A percentile compares a stretch with the other conserved stretches of the same genome.
Evolutionary conservation across 2,329 filamentous ascomycete genomes (phyloP).

Genomic region (Aspergillus proliferans): DNA sequence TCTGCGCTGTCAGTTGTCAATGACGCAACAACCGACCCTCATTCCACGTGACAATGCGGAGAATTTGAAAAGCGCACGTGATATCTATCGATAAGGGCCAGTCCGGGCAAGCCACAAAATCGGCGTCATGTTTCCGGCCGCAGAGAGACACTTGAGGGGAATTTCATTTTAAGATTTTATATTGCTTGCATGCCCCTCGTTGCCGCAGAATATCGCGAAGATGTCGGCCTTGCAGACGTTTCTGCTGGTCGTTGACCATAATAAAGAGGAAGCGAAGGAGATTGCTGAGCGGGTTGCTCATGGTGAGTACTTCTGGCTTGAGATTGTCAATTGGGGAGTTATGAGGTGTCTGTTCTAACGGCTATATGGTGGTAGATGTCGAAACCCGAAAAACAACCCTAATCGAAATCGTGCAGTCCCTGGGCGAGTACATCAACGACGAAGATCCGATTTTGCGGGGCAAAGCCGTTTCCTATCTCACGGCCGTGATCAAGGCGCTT

Average conservation of each 20-base stretch:
- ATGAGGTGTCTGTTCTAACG: constrained; percentile 12
- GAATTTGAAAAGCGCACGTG: neutral
- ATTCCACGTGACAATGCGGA: constrained; percentile 11
- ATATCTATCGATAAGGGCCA: constrained; percentile 19
- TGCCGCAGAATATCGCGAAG: constrained; percentile 14
- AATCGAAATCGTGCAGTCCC: constrained; percentile 56
- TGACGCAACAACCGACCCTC: constrained; percentile 16
- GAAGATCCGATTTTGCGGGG: constrained; percentile 55
- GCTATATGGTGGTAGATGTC: constrained; percentile 36
- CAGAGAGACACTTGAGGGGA: constrained; percentile 10
- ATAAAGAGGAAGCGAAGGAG: constrained; percentile 40
- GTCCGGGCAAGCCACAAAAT: constrained; percentile 12
- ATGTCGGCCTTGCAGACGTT: constrained; percentile 46
- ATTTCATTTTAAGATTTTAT: neutral
- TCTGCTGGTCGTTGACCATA: constrained; percentile 42
- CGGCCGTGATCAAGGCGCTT: constrained; percentile 41
- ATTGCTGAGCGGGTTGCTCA: constrained; percentile 41
- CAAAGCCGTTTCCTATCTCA: constrained; percentile 49
- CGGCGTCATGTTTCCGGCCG: constrained; percentile 11
- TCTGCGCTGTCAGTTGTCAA: neutral
- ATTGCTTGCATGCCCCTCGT: constrained; percentile 3
- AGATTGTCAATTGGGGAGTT: neutral
- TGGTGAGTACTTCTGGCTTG: constrained; percentile 24
- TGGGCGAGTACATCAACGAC: constrained; percentile 62
- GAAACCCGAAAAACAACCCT: constrained; percentile 56